These are phyloP conservation scores for Fusarium pilosicola DNA, from an alignment of 2,329 filamentous ascomycete species.

Conservation along the genomic window DNA sequence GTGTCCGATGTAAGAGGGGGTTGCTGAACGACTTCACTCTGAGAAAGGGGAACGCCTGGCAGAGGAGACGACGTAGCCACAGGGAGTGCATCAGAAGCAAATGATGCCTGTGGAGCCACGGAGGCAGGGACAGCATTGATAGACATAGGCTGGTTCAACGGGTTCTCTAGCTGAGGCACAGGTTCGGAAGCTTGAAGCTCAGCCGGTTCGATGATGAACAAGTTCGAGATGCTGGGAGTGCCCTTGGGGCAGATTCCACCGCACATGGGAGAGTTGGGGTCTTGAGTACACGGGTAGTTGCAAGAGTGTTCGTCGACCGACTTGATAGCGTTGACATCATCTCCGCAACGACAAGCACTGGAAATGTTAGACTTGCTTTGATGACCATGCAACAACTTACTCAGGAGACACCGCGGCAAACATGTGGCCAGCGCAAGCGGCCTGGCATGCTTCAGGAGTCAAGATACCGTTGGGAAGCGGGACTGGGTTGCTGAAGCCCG, in stretches of 20 bases:
- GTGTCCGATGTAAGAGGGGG: neutral
- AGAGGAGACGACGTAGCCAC: neutral
- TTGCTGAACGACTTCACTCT: neutral
- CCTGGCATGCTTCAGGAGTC: slow-evolving; percentile 33
- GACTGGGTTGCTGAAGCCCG: slow-evolving; percentile 23
- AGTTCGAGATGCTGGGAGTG: slow-evolving; percentile 45
- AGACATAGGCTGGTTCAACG: slow-evolving; percentile 2
- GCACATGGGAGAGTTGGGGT: slow-evolving; percentile 46
- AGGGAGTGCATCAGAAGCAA: slow-evolving; percentile 14
- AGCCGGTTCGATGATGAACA: slow-evolving; percentile 43
- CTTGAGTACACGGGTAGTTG: slow-evolving; percentile 46
- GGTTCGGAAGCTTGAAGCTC: slow-evolving; percentile 10
- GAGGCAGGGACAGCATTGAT: neutral
- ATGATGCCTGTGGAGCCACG: neutral
- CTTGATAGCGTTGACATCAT: slow-evolving; percentile 45
- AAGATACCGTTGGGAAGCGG: slow-evolving; percentile 25
- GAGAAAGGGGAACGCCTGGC: neutral
- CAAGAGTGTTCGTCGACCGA: slow-evolving; percentile 45
- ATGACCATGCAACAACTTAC: slow-evolving; percentile 30
- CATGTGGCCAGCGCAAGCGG: slow-evolving; percentile 31
- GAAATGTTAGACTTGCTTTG: slow-evolving; percentile 1
- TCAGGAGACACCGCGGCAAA: slow-evolving; percentile 44
- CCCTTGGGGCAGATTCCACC: slow-evolving; percentile 47
- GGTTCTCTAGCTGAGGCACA: slow-evolving; percentile 6
- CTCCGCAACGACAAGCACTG: slow-evolving; percentile 51